Base-by-base conservation (phyloP, 139 green algal genomes). In the Pleodorina starrii region DNA sequence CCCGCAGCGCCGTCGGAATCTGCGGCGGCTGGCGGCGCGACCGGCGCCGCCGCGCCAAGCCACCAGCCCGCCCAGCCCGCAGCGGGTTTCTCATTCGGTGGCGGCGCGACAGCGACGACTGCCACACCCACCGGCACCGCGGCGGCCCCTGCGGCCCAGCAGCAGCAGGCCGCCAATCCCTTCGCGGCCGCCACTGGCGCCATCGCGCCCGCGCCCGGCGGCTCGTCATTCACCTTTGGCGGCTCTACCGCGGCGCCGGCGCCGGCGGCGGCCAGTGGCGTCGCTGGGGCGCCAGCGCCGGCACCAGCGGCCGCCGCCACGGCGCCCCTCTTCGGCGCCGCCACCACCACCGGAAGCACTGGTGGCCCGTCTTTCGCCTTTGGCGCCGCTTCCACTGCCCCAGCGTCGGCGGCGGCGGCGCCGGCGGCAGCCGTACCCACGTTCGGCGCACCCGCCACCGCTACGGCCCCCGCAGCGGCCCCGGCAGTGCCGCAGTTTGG, bases 141-240 rank as follows among this genome's bases (percentile, higher is more conserved):
- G 57, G 57, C 19, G 57, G 57, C 19, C 12, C 57, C 57, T 27
- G 57, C 14, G 19, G 57, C 57, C 12, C 12, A 10, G 11, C 48
- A 57, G 57, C 57, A 27, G 57, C 14, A 11, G 5, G 57, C 57
- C 17, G 32, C 68, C 17, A 76, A 76, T 19, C 36, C 72, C 42
- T 59, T 54, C 72, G 72, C 29, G 6, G 72, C 72, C 12, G 40
- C 38, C 40, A 57, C 19, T 43, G n/a, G 35, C 9, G 14, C 74
- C 27, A 25, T n/a, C n/a, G n/a, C n/a, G n/a, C n/a, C n/a, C 54
- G 29, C 54, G 21, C 5, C 9, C 54, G 54, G 54, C 29, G 54
- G 9, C 54, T 27, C 74, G 11, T 63, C 77, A 16, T 85, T 85
- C 25, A 32, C 77, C 36, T 85, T 85, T 35, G 77, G 77, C 32